Evolutionary conservation across 768 basidiomycete genomes (phyloP), one percentile per base, ranked within the genome.

Genomic region (Leccinum arenicola): DNA sequence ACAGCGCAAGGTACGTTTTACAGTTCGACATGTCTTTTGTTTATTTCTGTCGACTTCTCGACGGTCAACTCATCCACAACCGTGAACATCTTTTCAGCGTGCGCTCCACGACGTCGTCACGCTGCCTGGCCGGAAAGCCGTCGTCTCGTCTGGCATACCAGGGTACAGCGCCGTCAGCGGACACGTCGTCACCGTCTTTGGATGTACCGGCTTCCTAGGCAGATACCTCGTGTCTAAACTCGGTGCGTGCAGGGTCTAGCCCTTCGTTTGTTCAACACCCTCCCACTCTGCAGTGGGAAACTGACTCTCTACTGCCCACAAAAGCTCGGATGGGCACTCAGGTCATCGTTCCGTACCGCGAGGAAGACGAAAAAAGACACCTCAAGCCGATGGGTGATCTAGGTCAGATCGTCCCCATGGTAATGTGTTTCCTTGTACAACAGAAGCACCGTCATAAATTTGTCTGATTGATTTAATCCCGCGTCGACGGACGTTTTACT

Each of bases 181-280:
- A 3, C 95, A 95, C 75, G 84, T 88, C 38, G 96, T 89, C 45
- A 99, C 97, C 15, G 95, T 98, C 52, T 98, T 99, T 80, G 97
- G 97, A 23, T 91, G 88, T 71, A 97, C 95, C 4, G 93, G 95
- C 6, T 98, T 98, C 74, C 78, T 99, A 59, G 97, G 96, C 49
- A 80, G 95, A 70, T 98, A 98, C 75, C 79, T 98, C 48, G 92
- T 98, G 43, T 84, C 89, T 33, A 98, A 98, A 79, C 84, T 99
- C 12, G 95, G 93, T 94, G 68, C 65, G 69, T 48, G 27, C 59
- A 12, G 31, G 25, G 14, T 33, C n/a, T 29, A 27, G 10, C 8
- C n/a, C 25, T 5, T 27, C 25, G 25, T 25, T 15, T 6, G 17
- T 21, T 25, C 11, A 9, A 15, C 25, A 2, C 25, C 5, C 4